Evolutionary conservation across 768 basidiomycete species (phyloP), one percentile per base, ranked within the genome.

Genomic region (Cystofilobasidium macerans): DNA sequence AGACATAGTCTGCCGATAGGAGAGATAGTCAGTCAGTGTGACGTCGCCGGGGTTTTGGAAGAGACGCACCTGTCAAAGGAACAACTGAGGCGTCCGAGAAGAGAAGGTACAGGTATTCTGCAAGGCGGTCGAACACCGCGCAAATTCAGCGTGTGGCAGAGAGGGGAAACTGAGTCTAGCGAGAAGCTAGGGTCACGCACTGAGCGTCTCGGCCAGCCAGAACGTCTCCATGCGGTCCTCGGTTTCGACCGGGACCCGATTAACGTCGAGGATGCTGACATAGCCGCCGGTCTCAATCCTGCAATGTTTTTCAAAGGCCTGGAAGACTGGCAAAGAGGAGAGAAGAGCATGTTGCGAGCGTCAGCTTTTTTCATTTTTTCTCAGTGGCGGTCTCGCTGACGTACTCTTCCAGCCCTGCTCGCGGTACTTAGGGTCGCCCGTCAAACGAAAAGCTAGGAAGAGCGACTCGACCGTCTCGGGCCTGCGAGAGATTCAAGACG

Each of bases 221-320:
- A 98, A 99, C 6, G 88, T 90, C 75, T 98, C 95, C 95, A 98
- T 98, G 67, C 94, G 83, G 72, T 98, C 90, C 69, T 93, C 90
- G 22, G 82, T 83, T 71, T 84, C 79, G 70, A 61, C 30, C 3
- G 42, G 85, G 13, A 85, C 78, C 68, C 83, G 80, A 75, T 94
- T 89, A 13, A 97, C 93, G 72, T 95, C 89, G 65, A 85, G 75
- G 54, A 97, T 80, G 40, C 84, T 83, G 22, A 88, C 87, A 72
- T 87, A 97, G 12, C 92, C 93, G 24, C 92, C 93, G 0, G 79
- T 80, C n/a, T 80, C 77, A 26, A 91, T 78, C 57, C 81, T 80
- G 72, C 89, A 92, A 73, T 94, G 84, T 73, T 82, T 82, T 9
- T 53, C 32, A 35, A 67, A 64, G 12, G 62, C 68, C 42, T 59